Percentiles rank a stretch among this genome's conserved stretches.
These are phyloP conservation scores for Turritis glabra DNA, from an alignment of 345 rosid genomes.

Conservation along the genomic window DNA sequence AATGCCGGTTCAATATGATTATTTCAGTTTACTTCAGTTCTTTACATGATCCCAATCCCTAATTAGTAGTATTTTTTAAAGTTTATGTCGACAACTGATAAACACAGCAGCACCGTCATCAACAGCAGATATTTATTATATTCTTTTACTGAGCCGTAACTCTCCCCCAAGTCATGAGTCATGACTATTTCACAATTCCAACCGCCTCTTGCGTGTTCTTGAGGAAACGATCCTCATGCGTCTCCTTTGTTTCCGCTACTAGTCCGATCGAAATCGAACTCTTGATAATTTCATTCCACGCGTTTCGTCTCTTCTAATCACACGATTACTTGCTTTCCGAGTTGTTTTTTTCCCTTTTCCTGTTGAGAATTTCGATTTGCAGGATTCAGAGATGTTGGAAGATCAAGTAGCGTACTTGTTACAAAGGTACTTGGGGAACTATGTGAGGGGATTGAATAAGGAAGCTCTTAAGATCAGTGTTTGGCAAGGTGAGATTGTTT, in stretches of 20 bases:
- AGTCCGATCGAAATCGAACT: constrained; percentile 21
- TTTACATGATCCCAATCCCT: not conserved
- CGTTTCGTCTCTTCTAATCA: not conserved
- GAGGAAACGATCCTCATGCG: constrained; percentile 28
- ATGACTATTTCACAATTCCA: constrained; percentile 29
- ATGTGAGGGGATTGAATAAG: constrained; percentile 81
- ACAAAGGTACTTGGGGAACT: constrained; percentile 88
- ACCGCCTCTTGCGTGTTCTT: constrained; percentile 45
- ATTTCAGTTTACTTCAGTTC: not conserved
- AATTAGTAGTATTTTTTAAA: not conserved
- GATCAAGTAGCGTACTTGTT: constrained; percentile 94
- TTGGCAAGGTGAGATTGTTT: constrained; percentile 67
- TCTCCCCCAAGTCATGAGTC: constrained; percentile 35
- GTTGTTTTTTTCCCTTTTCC: not conserved
- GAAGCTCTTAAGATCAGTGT: constrained; percentile 98
- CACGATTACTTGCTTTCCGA: constrained; percentile 7
- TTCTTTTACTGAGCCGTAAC: constrained; percentile 15
- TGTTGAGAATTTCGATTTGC: constrained; percentile 24
- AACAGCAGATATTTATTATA: constrained; percentile 13
- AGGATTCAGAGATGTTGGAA: constrained; percentile 75
- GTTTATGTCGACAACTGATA: not conserved
- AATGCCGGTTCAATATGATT: not conserved
- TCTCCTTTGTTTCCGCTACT: constrained; percentile 21
- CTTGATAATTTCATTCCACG: not conserved
- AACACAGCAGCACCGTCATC: not conserved